phyloP scores from a whole-genome alignment of 2,329 filamentous ascomycete species.

The Cladophialophora carrionii region DNA sequence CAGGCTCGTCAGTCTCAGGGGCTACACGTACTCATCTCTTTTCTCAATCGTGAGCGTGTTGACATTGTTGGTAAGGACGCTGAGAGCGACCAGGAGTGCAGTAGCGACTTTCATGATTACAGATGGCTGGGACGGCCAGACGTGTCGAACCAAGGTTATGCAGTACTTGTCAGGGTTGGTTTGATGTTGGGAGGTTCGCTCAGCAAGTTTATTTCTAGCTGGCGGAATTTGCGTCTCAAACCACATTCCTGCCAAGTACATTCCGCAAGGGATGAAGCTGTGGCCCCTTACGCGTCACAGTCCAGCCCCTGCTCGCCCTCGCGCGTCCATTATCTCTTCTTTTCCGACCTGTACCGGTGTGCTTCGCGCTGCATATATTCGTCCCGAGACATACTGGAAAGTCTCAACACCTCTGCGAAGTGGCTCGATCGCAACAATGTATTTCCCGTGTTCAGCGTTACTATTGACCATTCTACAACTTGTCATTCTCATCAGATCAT shows the following conservation, averaged over 20 bases:
- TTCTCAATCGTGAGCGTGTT: slow-evolving; percentile 15
- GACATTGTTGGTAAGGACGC: slow-evolving; percentile 13
- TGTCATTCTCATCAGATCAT: slow-evolving; percentile 18
- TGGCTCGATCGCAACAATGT: slow-evolving; percentile 16
- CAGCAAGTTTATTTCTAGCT: slow-evolving; percentile 5
- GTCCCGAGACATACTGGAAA: not conserved
- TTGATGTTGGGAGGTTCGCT: not conserved
- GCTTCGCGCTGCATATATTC: slow-evolving; percentile 9
- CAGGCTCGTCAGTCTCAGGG: not conserved
- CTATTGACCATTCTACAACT: slow-evolving; percentile 20
- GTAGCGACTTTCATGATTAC: slow-evolving; percentile 22
- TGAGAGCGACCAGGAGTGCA: slow-evolving; percentile 20
- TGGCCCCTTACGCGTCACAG: slow-evolving; percentile 15
- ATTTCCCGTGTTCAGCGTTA: slow-evolving; percentile 7
- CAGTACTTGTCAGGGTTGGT: not conserved
- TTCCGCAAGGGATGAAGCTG: slow-evolving; percentile 22
- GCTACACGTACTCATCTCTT: slow-evolving; percentile 15
- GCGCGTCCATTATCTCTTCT: slow-evolving; percentile 13
- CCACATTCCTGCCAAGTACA: slow-evolving; percentile 35
- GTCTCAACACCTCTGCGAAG: not conserved
- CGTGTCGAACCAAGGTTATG: not conserved
- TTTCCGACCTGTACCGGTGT: not conserved
- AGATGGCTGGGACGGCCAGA: slow-evolving; percentile 6
- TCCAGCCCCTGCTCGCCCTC: slow-evolving; percentile 9
- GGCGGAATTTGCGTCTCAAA: slow-evolving; percentile 9